Conservation (phyloP, 2,329 filamentous ascomycete genomes). For the Nothophaeocryptopus gaeumannii region DNA sequence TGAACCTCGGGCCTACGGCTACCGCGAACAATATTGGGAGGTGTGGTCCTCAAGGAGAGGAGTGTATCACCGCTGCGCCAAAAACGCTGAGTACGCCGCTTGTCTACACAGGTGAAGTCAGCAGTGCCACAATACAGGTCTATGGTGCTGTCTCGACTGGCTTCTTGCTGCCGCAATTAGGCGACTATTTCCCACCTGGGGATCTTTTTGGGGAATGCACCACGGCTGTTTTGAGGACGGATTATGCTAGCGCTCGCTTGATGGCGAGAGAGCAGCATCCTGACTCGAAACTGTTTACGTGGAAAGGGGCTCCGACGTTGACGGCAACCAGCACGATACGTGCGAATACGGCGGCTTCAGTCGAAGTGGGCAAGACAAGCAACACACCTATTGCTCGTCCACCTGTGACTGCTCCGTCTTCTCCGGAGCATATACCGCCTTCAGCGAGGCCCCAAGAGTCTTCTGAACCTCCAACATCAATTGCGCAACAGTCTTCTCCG, state of each 20-base stretch:
- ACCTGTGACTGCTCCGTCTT: not conserved
- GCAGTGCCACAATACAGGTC: not conserved
- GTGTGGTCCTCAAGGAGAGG: constrained; percentile 9
- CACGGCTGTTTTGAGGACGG: constrained; percentile 11
- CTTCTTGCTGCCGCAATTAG: constrained; percentile 20
- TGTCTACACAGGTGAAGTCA: constrained; percentile 21
- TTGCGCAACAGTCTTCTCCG: no score
- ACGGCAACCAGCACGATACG: not conserved
- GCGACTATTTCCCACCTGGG: constrained; percentile 22
- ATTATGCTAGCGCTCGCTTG: not conserved
- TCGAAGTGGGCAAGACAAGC: no score
- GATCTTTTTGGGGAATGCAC: constrained; percentile 22
- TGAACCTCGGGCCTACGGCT: constrained; percentile 23
- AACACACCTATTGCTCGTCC: not conserved
- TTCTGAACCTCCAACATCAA: no score
- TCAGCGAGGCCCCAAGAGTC: no score
- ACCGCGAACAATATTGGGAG: constrained; percentile 16
- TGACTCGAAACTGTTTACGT: not conserved
- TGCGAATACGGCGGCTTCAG: not conserved
- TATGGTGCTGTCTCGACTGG: constrained; percentile 5
- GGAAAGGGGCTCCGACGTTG: not conserved
- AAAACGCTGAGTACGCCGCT: constrained; percentile 12
- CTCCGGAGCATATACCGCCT: not conserved
- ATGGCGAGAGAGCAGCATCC: not conserved
- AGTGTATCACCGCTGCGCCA: constrained; percentile 10